phyloP scores from a whole-genome alignment of 768 basidiomycete genomes.

The Amylocystis lapponica region DNA sequence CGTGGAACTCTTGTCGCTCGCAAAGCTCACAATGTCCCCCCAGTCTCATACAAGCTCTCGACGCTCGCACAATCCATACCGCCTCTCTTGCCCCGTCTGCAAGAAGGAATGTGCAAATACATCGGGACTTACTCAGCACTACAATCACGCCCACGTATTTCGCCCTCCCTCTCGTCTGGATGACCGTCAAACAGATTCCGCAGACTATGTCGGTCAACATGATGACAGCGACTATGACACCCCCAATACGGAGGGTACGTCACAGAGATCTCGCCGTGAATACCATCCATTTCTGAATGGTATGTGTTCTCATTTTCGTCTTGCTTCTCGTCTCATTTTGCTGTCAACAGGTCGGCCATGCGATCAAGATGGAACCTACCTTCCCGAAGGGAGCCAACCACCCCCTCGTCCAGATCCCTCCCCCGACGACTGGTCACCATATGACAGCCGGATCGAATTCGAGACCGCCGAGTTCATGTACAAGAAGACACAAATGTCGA shows the following conservation, averaged over 20 bases:
- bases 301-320: not conserved
- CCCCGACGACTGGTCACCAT: slow-evolving; percentile 16
- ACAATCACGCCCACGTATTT: slow-evolving; percentile 1
- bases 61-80: not conserved
- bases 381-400: slow-evolving; percentile 1
- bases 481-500: slow-evolving; percentile 15
- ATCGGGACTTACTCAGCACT: slow-evolving; percentile 3
- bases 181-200: not conserved
- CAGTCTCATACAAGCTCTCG: not conserved
- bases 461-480: slow-evolving; percentile 19
- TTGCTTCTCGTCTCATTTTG: not conserved
- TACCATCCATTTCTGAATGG: not conserved
- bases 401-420: not conserved
- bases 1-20: too few relatives aligned
- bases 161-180: not conserved
- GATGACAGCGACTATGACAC: not conserved
- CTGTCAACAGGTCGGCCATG: slow-evolving; percentile 3
- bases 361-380: not conserved
- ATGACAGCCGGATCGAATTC: slow-evolving; percentile 13
- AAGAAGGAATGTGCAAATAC: slow-evolving; percentile 2
- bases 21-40: too few relatives aligned
- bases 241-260: not conserved
- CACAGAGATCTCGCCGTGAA: not conserved
- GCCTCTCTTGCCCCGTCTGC: slow-evolving; percentile 1
- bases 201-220: not conserved